Percentiles rank a stretch among this genome's conserved stretches.
phyloP scores from a whole-genome alignment of 2,329 filamentous ascomycete genomes.

The Ophiostoma fasciatum region DNA sequence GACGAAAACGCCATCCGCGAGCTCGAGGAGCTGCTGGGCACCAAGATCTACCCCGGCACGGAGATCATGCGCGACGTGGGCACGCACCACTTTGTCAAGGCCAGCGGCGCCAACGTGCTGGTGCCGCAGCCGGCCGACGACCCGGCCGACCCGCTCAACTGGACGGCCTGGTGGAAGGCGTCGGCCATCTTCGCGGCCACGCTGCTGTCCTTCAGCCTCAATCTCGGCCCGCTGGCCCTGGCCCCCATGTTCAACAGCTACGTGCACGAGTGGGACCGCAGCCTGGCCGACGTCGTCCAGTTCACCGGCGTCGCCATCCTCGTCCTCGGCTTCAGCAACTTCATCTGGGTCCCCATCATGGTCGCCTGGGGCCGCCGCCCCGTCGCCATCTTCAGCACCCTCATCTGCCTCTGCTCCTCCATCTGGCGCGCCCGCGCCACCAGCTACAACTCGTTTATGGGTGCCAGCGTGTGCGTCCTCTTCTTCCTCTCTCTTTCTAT shows the following conservation, averaged over 20 bases:
- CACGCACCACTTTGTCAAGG: conserved; percentile 48
- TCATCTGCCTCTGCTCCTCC: conserved; percentile 28
- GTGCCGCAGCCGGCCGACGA: conserved; percentile 32
- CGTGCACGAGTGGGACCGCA: conserved; percentile 38
- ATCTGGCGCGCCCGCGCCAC: conserved; percentile 40
- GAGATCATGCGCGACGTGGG: conserved; percentile 37
- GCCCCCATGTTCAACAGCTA: conserved; percentile 44
- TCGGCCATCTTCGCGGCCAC: conserved; percentile 18
- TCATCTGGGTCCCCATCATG: conserved; percentile 33
- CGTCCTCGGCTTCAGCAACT: conserved; percentile 34
- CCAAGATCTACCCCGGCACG: conserved; percentile 19
- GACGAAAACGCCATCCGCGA: conserved; percentile 7
- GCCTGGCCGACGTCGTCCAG: conserved; percentile 33
- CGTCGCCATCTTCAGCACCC: conserved; percentile 27
- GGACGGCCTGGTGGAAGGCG: conserved; percentile 31
- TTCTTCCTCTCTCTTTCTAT: no score
- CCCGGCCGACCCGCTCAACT: conserved; percentile 34
- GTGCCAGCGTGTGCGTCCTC: conserved; percentile 41
- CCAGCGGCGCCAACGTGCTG: conserved; percentile 24
- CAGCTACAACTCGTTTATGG: conserved; percentile 48
- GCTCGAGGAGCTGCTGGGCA: conserved; percentile 6
- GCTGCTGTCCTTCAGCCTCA: conserved; percentile 26
- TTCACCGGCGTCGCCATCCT: conserved; percentile 33
- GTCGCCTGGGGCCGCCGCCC: conserved; percentile 32
- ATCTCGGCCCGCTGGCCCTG: conserved; percentile 24